Evolutionary conservation across 2,329 filamentous ascomycete species (phyloP), one percentile per base, ranked within the genome.

Genomic region (Talaromyces sp.): DNA sequence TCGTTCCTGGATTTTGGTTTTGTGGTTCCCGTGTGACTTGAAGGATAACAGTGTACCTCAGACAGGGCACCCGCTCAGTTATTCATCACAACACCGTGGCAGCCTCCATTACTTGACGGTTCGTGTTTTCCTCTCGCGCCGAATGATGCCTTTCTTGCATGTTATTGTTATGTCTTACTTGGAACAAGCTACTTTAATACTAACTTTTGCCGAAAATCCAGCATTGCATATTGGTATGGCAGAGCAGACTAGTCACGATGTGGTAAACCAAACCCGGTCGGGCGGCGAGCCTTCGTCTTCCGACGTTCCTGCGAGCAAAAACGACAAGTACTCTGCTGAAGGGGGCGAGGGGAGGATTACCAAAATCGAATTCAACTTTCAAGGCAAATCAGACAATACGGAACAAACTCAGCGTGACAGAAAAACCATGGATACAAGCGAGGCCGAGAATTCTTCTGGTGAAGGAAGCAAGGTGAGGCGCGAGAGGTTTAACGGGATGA

Each of bases 261-360:
- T 88, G 87, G 86, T 89, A 87, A 87, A 87, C 82, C 83, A 87
- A 84, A 83, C 85, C 82, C 82, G 84, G 87, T 89, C 86, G 86
- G 83, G 86, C 81, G 85, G 85, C 83, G 85, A 83, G 77, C 77
- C 79, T 77, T 83, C 83, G 83, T 84, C 85, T 82, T 86, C 86
- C 85, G 86, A 87, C 86, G 85, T 82, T 81, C 82, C 83, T 87
- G 85, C 85, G 83, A 84, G 81, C 82, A 84, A 80, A 80, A 82
- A 82, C 79, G 81, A 80, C 78, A 79, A 81, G 71, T 72, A 72
- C 73, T 74, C 81, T 82, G 83, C 83, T 82, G 81, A 79, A 80
- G 79, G 78, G 76, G 79, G 80, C 75, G 77, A 72, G 73, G 77
- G 73, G 77, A 75, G 75, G 73, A 75, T 72, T 69, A 76, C 76